Base-by-base conservation (phyloP, 345 rosid genomes). In the Salix arbutifolia region DNA sequence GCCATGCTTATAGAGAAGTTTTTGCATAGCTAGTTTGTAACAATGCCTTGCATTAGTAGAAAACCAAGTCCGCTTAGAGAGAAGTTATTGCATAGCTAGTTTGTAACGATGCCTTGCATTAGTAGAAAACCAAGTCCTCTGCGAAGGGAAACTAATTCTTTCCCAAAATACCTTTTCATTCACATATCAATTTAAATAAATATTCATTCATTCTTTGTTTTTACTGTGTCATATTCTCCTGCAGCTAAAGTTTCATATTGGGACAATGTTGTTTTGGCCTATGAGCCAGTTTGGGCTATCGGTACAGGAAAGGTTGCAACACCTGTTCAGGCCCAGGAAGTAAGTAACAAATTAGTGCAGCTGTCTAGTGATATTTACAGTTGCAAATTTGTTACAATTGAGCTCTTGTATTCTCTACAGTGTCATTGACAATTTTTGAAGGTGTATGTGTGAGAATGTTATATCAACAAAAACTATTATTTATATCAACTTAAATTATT, bases 281-380 rank as follows among this genome's bases (percentile, higher is more conserved):
- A 88, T 79, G 93, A 91, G 82, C 96, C 93, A 67, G 93, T 91
- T 70, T 91, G 96, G 96, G 96, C 96, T 77, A 90, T 91, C 79
- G 96, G 96, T 30, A 91, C 93, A 0, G 96, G 92, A 61, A 91
- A 91, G 86, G 96, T 90, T 78, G 96, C 93, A 75, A 79, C 92
- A 37, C 96, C 92, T 46, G 87, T 86, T 77, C 96, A 91, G 78
- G 93, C 96, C 67, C 96, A 90, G 76, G 93, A 91, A 82, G 96
- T 90, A 82, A 83, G 84, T 71, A 68, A 16, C 23, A 40, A 13
- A 26, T 46, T 40, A 5, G 48, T 9, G 19, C 12, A 31, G 31
- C 44, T 30, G 19, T 76, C 26, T 44, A 5, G 21, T n/a, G 52
- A 37, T 64, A 18, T 65, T 42, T 58, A 23, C 28, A 23, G 28